Conservation (phyloP, 2,329 filamentous ascomycete genomes). For the Xenoacremonium recifei region DNA sequence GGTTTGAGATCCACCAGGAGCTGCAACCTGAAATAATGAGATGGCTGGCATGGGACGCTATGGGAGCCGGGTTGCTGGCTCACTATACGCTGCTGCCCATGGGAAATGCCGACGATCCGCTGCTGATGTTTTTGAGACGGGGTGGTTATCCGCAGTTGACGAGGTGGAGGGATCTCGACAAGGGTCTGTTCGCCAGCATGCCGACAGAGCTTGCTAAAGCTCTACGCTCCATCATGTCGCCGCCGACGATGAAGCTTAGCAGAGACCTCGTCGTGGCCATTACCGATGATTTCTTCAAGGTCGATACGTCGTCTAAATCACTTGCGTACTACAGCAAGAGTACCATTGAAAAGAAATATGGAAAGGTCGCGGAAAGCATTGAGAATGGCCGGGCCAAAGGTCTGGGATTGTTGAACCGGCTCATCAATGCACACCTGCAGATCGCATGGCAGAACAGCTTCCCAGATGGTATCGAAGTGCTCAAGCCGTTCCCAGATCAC, state of each 20-base stretch:
- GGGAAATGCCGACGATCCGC: constrained; percentile 68
- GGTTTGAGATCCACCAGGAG: constrained; percentile 55
- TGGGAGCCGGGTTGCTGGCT: constrained; percentile 79
- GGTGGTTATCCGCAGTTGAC: constrained; percentile 74
- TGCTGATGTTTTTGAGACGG: constrained; percentile 70
- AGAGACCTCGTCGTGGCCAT: constrained; percentile 64
- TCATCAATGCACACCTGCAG: constrained; percentile 86
- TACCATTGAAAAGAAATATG: constrained; percentile 64
- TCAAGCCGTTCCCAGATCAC: constrained; percentile 76
- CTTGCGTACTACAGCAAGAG: constrained; percentile 75
- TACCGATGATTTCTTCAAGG: constrained; percentile 58
- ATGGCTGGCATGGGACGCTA: constrained; percentile 91
- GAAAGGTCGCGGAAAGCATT: constrained; percentile 63
- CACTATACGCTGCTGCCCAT: constrained; percentile 84
- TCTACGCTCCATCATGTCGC: constrained; percentile 59
- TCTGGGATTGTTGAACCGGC: constrained; percentile 62
- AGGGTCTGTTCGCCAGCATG: constrained; percentile 71
- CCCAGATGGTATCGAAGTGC: constrained; percentile 71
- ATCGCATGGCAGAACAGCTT: constrained; percentile 80
- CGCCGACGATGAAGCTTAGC: constrained; percentile 47
- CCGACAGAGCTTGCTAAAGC: constrained; percentile 62
- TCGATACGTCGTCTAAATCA: constrained; percentile 63
- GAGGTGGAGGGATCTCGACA: constrained; percentile 69
- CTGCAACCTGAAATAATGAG: constrained; percentile 72
- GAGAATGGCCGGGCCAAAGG: constrained; percentile 56